Evolutionary conservation across 306 rosid species (phyloP), one percentile per base, ranked within the genome.

Genomic region (Sechiopsis laciniata): DNA sequence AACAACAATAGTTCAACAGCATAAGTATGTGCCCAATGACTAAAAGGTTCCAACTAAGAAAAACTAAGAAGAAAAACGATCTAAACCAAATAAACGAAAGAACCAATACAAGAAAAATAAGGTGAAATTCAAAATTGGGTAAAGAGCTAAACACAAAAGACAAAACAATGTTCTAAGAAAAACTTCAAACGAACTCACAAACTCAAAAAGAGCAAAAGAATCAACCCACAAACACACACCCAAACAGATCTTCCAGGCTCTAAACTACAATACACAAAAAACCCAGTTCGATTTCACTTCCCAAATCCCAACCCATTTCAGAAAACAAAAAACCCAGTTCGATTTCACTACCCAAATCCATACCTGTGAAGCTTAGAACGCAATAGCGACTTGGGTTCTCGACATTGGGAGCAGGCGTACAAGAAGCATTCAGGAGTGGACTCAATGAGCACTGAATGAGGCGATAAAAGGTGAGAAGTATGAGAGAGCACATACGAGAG

Each of bases 401-500:
- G 55, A 17, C 72, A 67, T 67, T 67, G 32, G n/a, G 35, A 46
- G 55, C 21, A 37, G 2, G 55, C 46, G 56, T 42, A 20, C 16
- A 32, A 0, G 55, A 45, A 17, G 37, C 2, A 12, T 42, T 67
- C 48, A 53, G 53, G 53, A 12, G 2, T 40, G 8, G 16, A 40
- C 29, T 65, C 71, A 40, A 65, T 4, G 71, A 53, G 53, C 72
- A 35, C 5, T 17, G 54, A 3, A 3, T 65, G 71, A 20, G 72
- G 72, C 29, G 72, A 45, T 14, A 7, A 37, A 45, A 45, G 55
- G 9, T 12, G 55, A 4, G 56, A 67, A 14, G 72, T 20, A 16
- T 46, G 72, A 67, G 72, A 67, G 10, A 67, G n/a, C n/a, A n/a
- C n/a, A n/a, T n/a, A 46, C 35, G 72, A 45, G 16, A 67, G 40